phyloP scores from a whole-genome alignment of 805 yeast genomes.

The Wickerhamiella alocasiicola region DNA sequence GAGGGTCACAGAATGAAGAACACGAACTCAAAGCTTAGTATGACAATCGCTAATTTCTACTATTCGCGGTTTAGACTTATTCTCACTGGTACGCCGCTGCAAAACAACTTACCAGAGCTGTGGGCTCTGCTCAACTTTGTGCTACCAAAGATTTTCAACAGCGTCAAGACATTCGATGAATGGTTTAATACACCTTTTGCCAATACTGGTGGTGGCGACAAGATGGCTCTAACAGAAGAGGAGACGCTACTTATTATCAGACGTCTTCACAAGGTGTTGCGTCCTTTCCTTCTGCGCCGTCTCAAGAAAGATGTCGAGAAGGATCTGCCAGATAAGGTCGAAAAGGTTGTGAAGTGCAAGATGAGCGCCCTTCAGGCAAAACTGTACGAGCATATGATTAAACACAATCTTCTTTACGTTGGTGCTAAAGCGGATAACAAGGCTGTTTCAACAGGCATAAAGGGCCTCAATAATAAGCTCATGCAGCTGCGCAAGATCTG shows the following conservation, averaged over 20 bases:
- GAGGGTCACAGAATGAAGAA: conserved; percentile 99
- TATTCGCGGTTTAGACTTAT: conserved; percentile 79
- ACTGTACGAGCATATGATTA: conserved; percentile 83
- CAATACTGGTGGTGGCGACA: conserved; percentile 91
- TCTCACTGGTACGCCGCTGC: conserved; percentile 94
- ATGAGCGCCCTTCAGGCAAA: conserved; percentile 75
- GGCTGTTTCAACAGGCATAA: conserved; percentile 36
- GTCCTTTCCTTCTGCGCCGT: conserved; percentile 90
- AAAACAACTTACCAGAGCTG: conserved; percentile 85
- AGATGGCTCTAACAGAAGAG: conserved; percentile 88
- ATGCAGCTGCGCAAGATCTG: conserved; percentile 96
- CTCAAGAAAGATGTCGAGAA: conserved; percentile 95
- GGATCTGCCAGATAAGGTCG: conserved; percentile 90
- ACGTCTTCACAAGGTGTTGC: conserved; percentile 87
- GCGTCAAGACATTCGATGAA: conserved; percentile 92
- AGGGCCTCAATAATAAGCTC: conserved; percentile 84
- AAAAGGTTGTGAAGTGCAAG: conserved; percentile 86
- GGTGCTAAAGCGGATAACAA: conserved; percentile 39
- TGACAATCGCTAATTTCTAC: conserved; percentile 70
- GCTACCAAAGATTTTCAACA: conserved; percentile 88
- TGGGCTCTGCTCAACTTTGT: conserved; percentile 96
- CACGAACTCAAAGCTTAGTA: conserved; percentile 74
- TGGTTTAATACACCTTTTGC: conserved; percentile 99
- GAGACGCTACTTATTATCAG: conserved; percentile 86
- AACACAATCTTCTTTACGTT: conserved; percentile 65